Percentiles rank a stretch among this genome's conserved stretches.
Evolutionary conservation across 2,329 filamentous ascomycete genomes (phyloP).

Genomic region (Claviceps capensis): DNA sequence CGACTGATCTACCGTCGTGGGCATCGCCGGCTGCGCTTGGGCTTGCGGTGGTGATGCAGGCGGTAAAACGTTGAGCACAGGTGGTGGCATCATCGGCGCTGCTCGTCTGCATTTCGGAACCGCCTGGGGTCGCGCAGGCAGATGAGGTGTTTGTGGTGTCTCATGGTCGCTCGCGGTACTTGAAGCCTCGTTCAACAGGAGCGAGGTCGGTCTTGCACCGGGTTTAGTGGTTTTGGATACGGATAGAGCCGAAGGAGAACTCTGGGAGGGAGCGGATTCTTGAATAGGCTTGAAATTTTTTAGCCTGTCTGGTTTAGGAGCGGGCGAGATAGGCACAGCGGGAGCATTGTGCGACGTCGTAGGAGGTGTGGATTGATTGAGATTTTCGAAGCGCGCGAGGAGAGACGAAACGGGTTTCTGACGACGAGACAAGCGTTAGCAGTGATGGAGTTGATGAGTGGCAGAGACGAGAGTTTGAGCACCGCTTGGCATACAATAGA

Average conservation of each 20-base stretch:
- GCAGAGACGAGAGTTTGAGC: background rate
- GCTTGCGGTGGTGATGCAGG: conserved; percentile 54
- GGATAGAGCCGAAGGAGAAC: background rate
- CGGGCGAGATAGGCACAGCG: conserved; percentile 23
- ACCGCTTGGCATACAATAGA: conserved; percentile 47
- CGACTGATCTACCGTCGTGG: conserved; percentile 26
- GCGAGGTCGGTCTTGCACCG: conserved; percentile 16
- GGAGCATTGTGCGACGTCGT: conserved; percentile 11
- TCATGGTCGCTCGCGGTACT: conserved; percentile 11
- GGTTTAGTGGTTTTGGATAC: conserved; percentile 4
- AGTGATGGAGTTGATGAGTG: background rate
- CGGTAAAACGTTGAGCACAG: conserved; percentile 55
- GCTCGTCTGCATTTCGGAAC: conserved; percentile 12
- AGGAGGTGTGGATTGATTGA: conserved; percentile 23
- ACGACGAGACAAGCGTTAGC: background rate
- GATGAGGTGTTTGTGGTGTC: conserved; percentile 10
- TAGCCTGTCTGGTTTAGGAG: conserved; percentile 29
- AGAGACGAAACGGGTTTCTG: conserved; percentile 74
- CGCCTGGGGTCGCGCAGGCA: conserved; percentile 13
- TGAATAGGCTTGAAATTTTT: conserved; percentile 26
- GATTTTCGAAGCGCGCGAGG: conserved; percentile 68
- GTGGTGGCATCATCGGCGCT: conserved; percentile 30
- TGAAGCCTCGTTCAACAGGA: conserved; percentile 8
- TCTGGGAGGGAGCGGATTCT: conserved; percentile 13
- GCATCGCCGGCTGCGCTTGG: conserved; percentile 19